Conservation (phyloP, 805 yeast genomes). For the Clavispora fructus region DNA sequence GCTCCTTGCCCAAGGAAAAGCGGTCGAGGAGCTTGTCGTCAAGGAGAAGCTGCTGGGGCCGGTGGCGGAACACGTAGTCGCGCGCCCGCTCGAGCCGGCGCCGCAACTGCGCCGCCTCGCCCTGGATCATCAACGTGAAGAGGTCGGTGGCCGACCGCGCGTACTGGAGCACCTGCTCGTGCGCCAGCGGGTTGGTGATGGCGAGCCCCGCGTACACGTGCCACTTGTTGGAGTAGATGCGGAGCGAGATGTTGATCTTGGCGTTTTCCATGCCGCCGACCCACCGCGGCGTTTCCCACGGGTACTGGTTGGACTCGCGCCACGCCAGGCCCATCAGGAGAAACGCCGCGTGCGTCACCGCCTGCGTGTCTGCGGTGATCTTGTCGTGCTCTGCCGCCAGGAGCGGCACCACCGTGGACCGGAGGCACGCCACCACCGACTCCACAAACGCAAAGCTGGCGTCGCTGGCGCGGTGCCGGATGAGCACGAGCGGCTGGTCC, state of each 20-base stretch:
- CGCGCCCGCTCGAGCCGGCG: conserved; percentile 62
- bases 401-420: conserved; percentile 71
- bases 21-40: conserved; percentile 76
- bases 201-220: conserved; percentile 98
- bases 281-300: conserved; percentile 87
- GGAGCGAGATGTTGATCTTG: conserved; percentile 83
- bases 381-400: conserved; percentile 87
- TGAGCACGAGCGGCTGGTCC: conserved; percentile 89
- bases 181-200: conserved; percentile 92
- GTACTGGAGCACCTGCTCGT: conserved; percentile 83
- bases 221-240: conserved; percentile 93
- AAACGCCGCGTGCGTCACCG: conserved; percentile 97
- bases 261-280: conserved; percentile 94
- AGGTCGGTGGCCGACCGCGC: conserved; percentile 79
- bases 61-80: conserved; percentile 65
- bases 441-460: conserved; percentile 59
- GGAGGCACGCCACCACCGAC: conserved; percentile 60
- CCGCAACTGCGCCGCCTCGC: conserved; percentile 52
- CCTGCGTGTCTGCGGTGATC: conserved; percentile 97
- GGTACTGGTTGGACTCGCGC: conserved; percentile 76
- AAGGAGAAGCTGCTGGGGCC: conserved; percentile 55
- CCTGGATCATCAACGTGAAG: conserved; percentile 76
- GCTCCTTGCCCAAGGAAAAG: conserved; percentile 69
- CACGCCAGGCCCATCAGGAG: conserved; percentile 96
- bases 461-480: conserved; percentile 62